Evolutionary conservation across 495 filamentous ascomycete genomes (phyloP), one percentile per base, ranked within the genome.

Genomic region (Lasiosphaeria ovina): DNA sequence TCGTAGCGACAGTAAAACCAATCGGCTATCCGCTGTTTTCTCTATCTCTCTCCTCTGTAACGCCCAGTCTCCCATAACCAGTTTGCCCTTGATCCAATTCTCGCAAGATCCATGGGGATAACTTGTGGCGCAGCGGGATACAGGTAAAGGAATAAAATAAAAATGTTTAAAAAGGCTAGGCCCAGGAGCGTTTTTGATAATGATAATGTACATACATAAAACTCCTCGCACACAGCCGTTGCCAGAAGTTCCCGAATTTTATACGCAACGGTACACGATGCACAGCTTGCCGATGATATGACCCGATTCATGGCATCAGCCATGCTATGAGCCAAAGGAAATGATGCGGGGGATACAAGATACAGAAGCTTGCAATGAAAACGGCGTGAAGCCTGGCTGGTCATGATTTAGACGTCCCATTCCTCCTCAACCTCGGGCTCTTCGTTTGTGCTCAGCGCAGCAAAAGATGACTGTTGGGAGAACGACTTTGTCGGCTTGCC

Each of bases 401-500:
- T 53, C 31, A 24, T 12, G 40, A 14, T 35, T 31, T 68, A 81
- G 65, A 81, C 76, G 51, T 80, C 79, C 79, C 79, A 81, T 62
- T 81, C 79, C 51, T 70, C 62, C 72, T 81, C 77, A 6, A 62
- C 66, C 53, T 80, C 73, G 57, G 69, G 62, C n/a, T 71, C 68
- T 8, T 72, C 72, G 33, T 67, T 69, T 45, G 77, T 65, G 60
- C 72, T 79, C 38, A 81, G 69, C 11, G 79, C 79, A 57, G 79
- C 78, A 62, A 80, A 81, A 3, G 79, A 76, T 51, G 77, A 80
- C 70, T 73, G 62, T 67, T 78, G 66, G 44, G 66, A 59, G 59
- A 73, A 67, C 14, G 66, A 57, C 64, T 76, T 66, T 52, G 64
- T 55, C 50, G 71, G 57, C 66, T 73, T 63, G 49, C 59, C 33